Percentiles rank a stretch among this genome's conserved stretches.
phyloP scores from a whole-genome alignment of 2,329 filamentous ascomycete genomes.

The Neonectria faginata region DNA sequence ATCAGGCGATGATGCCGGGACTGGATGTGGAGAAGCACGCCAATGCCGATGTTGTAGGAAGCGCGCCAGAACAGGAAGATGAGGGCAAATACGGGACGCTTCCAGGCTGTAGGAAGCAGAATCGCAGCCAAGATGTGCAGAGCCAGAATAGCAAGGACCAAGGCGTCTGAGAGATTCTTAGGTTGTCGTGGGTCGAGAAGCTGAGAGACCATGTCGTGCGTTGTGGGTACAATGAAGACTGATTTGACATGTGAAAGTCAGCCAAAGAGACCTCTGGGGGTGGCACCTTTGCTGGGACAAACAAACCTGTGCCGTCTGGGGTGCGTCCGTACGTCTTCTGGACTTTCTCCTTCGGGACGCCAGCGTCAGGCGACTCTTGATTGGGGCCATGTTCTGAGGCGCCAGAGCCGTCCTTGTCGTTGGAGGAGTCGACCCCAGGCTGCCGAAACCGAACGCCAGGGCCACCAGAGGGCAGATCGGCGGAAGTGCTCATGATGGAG shows the following conservation, averaged over 20 bases:
- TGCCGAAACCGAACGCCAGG: conserved; percentile 49
- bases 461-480: conserved; percentile 42
- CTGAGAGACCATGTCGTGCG: conserved; percentile 99
- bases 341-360: conserved; percentile 43
- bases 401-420: conserved; percentile 32
- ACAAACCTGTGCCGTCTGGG: conserved; percentile 88
- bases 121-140: conserved; percentile 81
- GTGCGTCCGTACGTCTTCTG: conserved; percentile 92
- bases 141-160: conserved; percentile 83
- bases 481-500: conserved; percentile 48
- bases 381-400: conserved; percentile 27
- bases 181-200: conserved; percentile 93
- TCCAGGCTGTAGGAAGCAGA: conserved; percentile 74
- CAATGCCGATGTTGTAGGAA: conserved; percentile 94
- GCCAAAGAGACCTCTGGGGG: conserved; percentile 28
- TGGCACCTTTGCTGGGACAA: conserved; percentile 36
- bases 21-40: conserved; percentile 87
- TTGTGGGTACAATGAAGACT: conserved; percentile 97
- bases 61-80: conserved; percentile 93
- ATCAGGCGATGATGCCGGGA: conserved; percentile 89
- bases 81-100: conserved; percentile 81
- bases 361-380: conserved; percentile 31
- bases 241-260: conserved; percentile 45
- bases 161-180: conserved; percentile 89
- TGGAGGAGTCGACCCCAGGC: conserved; percentile 34